Evolutionary conservation across 371 early-diverging fungal genomes (phyloP).

Genomic region (Syncephalastrum monosporum): DNA sequence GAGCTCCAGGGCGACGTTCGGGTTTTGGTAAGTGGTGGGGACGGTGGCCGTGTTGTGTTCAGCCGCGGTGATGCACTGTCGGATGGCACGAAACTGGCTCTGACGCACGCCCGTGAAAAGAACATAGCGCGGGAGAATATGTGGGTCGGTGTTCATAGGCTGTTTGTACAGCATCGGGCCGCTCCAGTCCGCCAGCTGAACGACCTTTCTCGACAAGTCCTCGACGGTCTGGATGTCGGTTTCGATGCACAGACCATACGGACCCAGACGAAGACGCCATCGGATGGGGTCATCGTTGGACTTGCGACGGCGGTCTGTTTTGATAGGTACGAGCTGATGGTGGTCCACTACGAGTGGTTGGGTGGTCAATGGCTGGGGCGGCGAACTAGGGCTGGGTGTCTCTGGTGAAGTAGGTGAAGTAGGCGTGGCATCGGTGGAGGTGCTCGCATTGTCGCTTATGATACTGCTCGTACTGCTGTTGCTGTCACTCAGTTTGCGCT

Average conservation of each 20-base stretch:
- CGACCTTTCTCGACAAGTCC: slow-evolving; percentile 14
- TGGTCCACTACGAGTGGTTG: too few relatives aligned
- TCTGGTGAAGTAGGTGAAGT: too few relatives aligned
- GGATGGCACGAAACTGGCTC: slow-evolving; percentile 16
- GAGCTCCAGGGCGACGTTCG: slow-evolving; percentile 16
- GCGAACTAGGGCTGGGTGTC: too few relatives aligned
- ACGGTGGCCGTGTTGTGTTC: slow-evolving; percentile 5
- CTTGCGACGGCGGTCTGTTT: too few relatives aligned
- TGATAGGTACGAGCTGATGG: too few relatives aligned
- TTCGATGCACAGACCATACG: slow-evolving; percentile 19
- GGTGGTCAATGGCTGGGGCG: too few relatives aligned
- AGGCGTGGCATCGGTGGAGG: too few relatives aligned
- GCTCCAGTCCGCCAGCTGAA: slow-evolving; percentile 6
- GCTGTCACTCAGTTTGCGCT: too few relatives aligned
- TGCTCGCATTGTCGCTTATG: too few relatives aligned
- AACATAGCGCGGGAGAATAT: slow-evolving; percentile 5
- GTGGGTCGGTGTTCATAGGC: not conserved
- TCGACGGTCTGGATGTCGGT: slow-evolving; percentile 20
- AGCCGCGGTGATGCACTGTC: slow-evolving; percentile 14
- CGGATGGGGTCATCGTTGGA: not conserved
- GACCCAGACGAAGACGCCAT: slow-evolving; percentile 16
- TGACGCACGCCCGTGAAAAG: slow-evolving; percentile 9
- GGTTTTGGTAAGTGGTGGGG: not conserved
- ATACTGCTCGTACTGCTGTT: too few relatives aligned
- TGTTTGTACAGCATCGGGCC: slow-evolving; percentile 5